phyloP scores from a whole-genome alignment of 768 basidiomycete genomes.

The Russula earlei region DNA sequence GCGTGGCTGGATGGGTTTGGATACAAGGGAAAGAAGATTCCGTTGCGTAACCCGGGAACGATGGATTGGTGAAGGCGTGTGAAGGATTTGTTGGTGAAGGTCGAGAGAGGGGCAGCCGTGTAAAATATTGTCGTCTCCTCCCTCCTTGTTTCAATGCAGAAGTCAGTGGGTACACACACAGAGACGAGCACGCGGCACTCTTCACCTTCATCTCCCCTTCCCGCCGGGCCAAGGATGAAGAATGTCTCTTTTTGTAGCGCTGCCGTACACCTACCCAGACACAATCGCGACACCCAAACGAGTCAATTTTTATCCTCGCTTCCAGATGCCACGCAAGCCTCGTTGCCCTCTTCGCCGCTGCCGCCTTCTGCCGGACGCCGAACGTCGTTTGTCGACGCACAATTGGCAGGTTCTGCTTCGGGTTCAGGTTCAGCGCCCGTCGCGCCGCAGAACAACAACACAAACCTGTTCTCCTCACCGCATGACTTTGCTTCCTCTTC shows the following conservation, averaged over 20 bases:
- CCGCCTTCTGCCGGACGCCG: slow-evolving; percentile 4
- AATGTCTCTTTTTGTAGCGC: neutral
- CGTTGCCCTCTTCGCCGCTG: neutral
- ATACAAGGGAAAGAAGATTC: slow-evolving; percentile 72
- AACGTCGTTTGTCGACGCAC: slow-evolving; percentile 1
- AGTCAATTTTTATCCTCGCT: neutral
- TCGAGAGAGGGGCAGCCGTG: slow-evolving; percentile 1
- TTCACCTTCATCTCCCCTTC: slow-evolving; percentile 4
- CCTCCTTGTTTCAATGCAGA: too few relatives aligned
- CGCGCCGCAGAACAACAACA: slow-evolving; percentile 1
- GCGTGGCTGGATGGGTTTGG: slow-evolving; percentile 97
- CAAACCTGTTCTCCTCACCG: neutral
- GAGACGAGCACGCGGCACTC: slow-evolving; percentile 4
- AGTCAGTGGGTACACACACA: too few relatives aligned
- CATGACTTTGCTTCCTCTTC: slow-evolving; percentile 1
- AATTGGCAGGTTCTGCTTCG: slow-evolving; percentile 7
- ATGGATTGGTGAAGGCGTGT: slow-evolving; percentile 58
- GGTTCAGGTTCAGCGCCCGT: slow-evolving; percentile 5
- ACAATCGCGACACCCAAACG: neutral
- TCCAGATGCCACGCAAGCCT: neutral
- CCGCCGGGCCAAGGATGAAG: neutral
- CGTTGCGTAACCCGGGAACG: slow-evolving; percentile 39
- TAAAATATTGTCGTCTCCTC: too few relatives aligned
- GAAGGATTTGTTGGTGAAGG: neutral
- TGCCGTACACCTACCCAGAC: slow-evolving; percentile 3